Evolutionary conservation across 768 basidiomycete genomes (phyloP).

Genomic region (Phylloporus arenicola): DNA sequence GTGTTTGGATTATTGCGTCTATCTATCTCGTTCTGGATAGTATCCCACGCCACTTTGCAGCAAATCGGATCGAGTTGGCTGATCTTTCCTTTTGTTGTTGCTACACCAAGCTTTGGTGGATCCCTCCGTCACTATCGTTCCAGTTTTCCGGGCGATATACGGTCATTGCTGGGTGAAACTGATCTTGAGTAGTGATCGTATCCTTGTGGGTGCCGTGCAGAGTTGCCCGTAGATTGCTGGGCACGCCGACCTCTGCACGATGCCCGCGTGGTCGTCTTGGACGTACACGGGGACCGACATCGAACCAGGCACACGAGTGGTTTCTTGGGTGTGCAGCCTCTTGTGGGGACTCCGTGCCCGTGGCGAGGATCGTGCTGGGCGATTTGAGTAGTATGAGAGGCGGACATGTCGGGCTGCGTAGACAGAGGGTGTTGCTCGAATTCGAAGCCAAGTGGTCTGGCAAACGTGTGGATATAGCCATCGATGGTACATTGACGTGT

Average conservation of each 20-base stretch:
- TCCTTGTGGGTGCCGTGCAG: constrained; percentile 3
- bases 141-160: too few species aligned
- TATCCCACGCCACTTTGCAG: background rate
- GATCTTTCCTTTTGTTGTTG: too few species aligned
- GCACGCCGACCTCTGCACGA: constrained; percentile 8
- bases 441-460: too few species aligned
- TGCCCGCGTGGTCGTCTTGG: constrained; percentile 1
- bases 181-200: background rate
- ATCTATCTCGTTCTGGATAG: background rate
- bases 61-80: too few species aligned
- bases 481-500: too few species aligned
- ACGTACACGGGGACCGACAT: background rate
- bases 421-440: too few species aligned
- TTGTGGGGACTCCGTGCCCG: constrained; percentile 74
- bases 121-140: too few species aligned
- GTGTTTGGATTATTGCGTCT: constrained; percentile 1
- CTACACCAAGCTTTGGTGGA: too few species aligned
- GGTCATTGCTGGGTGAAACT: too few species aligned
- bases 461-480: too few species aligned
- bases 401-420: too few species aligned
- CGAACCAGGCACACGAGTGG: constrained; percentile 45
- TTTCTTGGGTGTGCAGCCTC: constrained; percentile 42
- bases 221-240: background rate
- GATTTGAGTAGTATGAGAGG: constrained; percentile 75
- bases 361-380: constrained; percentile 71